phyloP scores from a whole-genome alignment of 179 eudicot genomes.

The Corrigiola litoralis region DNA sequence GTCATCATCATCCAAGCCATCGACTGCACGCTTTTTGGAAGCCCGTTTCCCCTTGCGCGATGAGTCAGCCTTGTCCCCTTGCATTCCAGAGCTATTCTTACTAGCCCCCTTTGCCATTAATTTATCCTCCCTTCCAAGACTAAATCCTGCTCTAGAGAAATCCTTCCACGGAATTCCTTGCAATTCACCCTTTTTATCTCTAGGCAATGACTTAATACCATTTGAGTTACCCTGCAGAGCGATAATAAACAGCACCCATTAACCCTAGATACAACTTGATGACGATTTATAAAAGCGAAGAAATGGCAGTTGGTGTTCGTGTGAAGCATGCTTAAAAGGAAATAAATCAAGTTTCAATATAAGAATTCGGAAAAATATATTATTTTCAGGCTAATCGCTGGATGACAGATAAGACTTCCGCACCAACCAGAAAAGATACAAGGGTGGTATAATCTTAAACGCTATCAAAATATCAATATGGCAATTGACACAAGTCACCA shows the following conservation, averaged over 20 bases:
- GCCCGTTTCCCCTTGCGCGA: slow-evolving; percentile 66
- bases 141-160: slow-evolving; percentile 54
- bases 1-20: slow-evolving; percentile 74
- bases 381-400: neutral
- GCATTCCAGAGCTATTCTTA: slow-evolving; percentile 38
- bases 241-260: neutral
- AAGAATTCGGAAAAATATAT: neutral
- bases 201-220: slow-evolving; percentile 32
- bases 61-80: slow-evolving; percentile 50
- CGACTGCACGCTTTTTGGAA: slow-evolving; percentile 61
- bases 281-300: neutral
- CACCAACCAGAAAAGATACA: too few species aligned
- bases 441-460: too few species aligned
- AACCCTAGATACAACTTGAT: slow-evolving; percentile 9
- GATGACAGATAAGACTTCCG: neutral
- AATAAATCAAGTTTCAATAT: neutral
- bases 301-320: neutral
- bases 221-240: slow-evolving; percentile 49
- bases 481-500: too few species aligned
- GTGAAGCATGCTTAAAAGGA: neutral
- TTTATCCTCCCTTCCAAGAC: slow-evolving; percentile 50
- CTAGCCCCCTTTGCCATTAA: slow-evolving; percentile 35
- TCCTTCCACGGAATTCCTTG: slow-evolving; percentile 82
- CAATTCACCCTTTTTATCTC: slow-evolving; percentile 46
- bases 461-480: too few species aligned